Base-by-base conservation (phyloP, 73 alveolate genomes). In the Stentor roeselii region DNA sequence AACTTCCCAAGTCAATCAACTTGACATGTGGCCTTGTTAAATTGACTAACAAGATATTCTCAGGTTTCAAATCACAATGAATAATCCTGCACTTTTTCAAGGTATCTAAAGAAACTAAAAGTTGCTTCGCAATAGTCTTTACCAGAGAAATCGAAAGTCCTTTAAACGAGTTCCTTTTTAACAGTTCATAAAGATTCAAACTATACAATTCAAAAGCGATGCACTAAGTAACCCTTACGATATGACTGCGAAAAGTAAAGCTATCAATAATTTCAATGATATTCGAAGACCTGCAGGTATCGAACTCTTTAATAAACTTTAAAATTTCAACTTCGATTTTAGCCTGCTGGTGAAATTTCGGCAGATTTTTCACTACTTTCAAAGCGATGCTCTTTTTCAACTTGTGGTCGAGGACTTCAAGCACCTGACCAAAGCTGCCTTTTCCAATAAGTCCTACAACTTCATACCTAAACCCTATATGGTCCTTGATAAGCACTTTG, bases 41-140 rank as follows among this genome's bases (percentile, higher is more conserved):
- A n/a, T n/a, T n/a, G n/a, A 60, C 75, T 11, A 89, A 42, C 3
- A 89, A 78, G 31, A 89, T 85, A 75, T 89, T 89, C 60, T 89
- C 95, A 32, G 95, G 95, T 78, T 89, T 89, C 21, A 89, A 41
- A 76, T 89, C 95, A 36, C 95, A 89, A 60, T 89, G 95, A 76
- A 89, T 88, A 34, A 89, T 89, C 39, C 60, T 59, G 35, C 59
- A 75, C 38, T 89, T 74, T 60, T 6, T 76, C 38, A 86, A 75
- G 60, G 59, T 86, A 2, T 59, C 74, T 11, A 87, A 78, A 3
- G 90, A 58, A 2, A 60, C 50, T 6, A 90, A 83, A 36, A 90
- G 84, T 83, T 90, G 91, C 59, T 42, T 84, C 37, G 95, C 85
- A 76, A 87, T 83, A 74, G 84, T 87, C 83, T 83, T 86, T 34